Base-by-base conservation (phyloP, 805 yeast genomes). In the Schwanniomyces pseudopolymorphus region DNA sequence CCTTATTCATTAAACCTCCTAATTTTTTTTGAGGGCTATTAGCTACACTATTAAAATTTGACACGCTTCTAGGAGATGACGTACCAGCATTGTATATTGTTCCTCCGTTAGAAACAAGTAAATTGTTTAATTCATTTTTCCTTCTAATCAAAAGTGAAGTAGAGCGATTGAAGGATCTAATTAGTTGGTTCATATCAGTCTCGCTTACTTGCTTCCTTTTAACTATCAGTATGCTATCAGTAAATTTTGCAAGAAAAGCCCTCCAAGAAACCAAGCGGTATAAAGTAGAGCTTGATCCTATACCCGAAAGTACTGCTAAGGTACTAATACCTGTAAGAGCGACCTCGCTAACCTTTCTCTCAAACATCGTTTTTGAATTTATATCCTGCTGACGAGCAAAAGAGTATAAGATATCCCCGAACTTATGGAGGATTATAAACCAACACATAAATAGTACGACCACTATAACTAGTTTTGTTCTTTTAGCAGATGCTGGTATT, bases 251-350 rank as follows among this genome's bases (percentile, higher is more conserved):
- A 16, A 35, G 13, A 2, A 31, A 16, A 2, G 31, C 11, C 19
- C 50, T 57, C 5, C 52, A 9, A 3, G 49, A 39, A 31, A 63
- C 55, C 24, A 55, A 45, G 24, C 61, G 58, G 50, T 61, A 70
- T 7, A 80, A 73, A 0, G 80, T 75, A 36, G 79, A 70, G 11
- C 75, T 60, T 5, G 79, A 74, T 1, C 83, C 84, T 37, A 79
- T 68, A 2, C 84, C 84, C 9, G 80, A 77, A 16, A 79, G 60
- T 0, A 75, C 51, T 0, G 81, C 78, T 43, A 79, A 66, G 42
- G 75, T 69, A n/a, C 78, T 66, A 25, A 79, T 72, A 0, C 84
- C 84, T 22, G 75, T 63, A 38, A 79, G 57, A 3, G 76, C 68
- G 25, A 79, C 54, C 52, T 78, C 76, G 50, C 70, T 74, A 38